These are phyloP conservation scores for Saccharomycopsis sp. DNA, from an alignment of 805 yeast genomes.

Conservation along the genomic window DNA sequence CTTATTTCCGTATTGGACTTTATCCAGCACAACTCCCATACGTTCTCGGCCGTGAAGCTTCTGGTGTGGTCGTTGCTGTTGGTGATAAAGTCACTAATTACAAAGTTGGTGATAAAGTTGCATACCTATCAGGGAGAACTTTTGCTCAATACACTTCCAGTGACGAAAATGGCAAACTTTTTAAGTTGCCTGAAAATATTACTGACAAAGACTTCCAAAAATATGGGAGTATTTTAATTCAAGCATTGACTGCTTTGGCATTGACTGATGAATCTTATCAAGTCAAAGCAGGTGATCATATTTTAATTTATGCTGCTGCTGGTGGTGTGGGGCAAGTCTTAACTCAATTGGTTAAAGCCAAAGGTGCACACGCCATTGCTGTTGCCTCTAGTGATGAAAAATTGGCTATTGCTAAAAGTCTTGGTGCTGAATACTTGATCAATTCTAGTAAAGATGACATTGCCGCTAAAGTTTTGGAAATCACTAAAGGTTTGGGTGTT, in stretches of 20 bases:
- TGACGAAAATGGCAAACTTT: conserved; percentile 29
- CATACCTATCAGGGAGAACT: conserved; percentile 43
- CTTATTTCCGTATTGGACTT: conserved; percentile 73
- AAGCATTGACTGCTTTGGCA: conserved; percentile 76
- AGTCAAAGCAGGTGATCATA: conserved; percentile 61
- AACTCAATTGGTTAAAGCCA: conserved; percentile 51
- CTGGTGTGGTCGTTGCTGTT: conserved; percentile 59
- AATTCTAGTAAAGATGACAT: conserved; percentile 50
- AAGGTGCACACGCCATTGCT: conserved; percentile 81
- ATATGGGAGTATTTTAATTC: conserved; percentile 57
- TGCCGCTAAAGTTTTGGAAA: conserved; percentile 45
- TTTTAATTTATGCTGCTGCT: conserved; percentile 87
- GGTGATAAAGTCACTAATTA: conserved; percentile 51
- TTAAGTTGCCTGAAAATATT: conserved; percentile 43
- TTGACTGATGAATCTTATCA: conserved; percentile 59
- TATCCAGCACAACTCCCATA: conserved; percentile 58
- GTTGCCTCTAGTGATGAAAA: conserved; percentile 75
- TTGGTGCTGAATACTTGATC: conserved; percentile 74
- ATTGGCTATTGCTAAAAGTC: conserved; percentile 51
- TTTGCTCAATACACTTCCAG: conserved; percentile 71
- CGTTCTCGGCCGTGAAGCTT: conserved; percentile 66
- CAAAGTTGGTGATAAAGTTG: conserved; percentile 66
- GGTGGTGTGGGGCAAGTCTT: conserved; percentile 85
- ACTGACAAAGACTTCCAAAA: conserved; percentile 43
- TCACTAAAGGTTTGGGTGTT: conserved; percentile 64